These are phyloP conservation scores for Rhynchosporium agropyri DNA, from an alignment of 2,329 filamentous ascomycete genomes.

Conservation along the genomic window DNA sequence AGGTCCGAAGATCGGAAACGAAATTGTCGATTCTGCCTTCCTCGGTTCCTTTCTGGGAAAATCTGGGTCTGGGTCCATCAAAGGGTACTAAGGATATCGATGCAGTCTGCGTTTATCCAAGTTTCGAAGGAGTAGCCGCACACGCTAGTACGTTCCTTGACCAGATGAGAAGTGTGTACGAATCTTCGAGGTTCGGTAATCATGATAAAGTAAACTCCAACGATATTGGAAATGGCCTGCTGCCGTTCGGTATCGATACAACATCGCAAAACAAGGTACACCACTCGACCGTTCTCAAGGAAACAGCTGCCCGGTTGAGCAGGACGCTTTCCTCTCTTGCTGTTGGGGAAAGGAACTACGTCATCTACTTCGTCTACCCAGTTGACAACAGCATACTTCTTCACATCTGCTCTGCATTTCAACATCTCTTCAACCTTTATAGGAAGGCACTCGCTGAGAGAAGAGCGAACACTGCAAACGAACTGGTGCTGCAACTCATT, in stretches of 20 bases:
- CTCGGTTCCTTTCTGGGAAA: conserved; percentile 80
- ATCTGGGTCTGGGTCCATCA: conserved; percentile 72
- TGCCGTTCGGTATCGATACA: conserved; percentile 38
- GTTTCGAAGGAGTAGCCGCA: conserved; percentile 62
- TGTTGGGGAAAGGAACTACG: conserved; percentile 58
- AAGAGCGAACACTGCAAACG: conserved; percentile 54
- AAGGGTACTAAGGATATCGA: conserved; percentile 72
- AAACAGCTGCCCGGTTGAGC: conserved; percentile 37
- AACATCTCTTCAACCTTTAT: conserved; percentile 69
- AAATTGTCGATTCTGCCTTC: conserved; percentile 74
- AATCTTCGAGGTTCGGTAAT: conserved; percentile 70
- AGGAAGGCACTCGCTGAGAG: conserved; percentile 53
- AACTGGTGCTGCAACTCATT: conserved; percentile 77
- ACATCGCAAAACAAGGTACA: conserved; percentile 45
- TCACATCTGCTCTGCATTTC: conserved; percentile 74
- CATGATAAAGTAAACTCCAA: conserved; percentile 52
- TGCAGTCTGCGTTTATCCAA: conserved; percentile 71
- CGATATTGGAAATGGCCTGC: conserved; percentile 42
- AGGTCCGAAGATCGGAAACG: conserved; percentile 69
- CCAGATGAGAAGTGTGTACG: conserved; percentile 71
- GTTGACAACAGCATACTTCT: conserved; percentile 63
- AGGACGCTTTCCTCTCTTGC: conserved; percentile 40
- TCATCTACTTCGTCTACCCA: conserved; percentile 76
- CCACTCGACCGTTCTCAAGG: conserved; percentile 37
- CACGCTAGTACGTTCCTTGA: conserved; percentile 66